Conservation (phyloP, 1,139 yeast genomes). For the Pichia sp. region DNA sequence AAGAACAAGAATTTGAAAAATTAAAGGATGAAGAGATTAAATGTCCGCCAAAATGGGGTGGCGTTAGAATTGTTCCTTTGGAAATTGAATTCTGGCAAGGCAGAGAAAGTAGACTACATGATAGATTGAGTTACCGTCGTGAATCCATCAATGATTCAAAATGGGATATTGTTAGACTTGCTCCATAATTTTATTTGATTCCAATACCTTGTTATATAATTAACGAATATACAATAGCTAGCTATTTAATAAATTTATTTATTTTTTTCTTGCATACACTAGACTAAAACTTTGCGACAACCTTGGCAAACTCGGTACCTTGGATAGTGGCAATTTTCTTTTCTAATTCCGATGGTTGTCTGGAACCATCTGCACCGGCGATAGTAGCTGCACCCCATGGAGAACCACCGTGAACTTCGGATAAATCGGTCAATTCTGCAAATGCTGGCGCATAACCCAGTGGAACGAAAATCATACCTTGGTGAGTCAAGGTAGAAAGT, state of each 20-base stretch:
- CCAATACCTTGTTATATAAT: too few species aligned
- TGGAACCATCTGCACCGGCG: slow-evolving; percentile 75
- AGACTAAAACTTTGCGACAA: slow-evolving; percentile 16
- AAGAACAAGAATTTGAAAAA: slow-evolving; percentile 51
- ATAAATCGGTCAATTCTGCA: slow-evolving; percentile 48
- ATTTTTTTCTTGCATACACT: not conserved
- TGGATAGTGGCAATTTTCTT: slow-evolving; percentile 52
- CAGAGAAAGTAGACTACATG: slow-evolving; percentile 81
- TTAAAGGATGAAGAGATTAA: slow-evolving; percentile 53
- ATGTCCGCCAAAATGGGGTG: slow-evolving; percentile 96
- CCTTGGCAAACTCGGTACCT: slow-evolving; percentile 54
- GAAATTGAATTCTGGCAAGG: slow-evolving; percentile 99
- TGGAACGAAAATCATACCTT: slow-evolving; percentile 74
- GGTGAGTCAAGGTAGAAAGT: slow-evolving; percentile 64
- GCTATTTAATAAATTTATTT: not conserved
- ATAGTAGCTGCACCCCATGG: slow-evolving; percentile 87
- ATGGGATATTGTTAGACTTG: slow-evolving; percentile 65
- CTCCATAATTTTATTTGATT: slow-evolving; percentile 42
- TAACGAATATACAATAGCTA: not conserved
- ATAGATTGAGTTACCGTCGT: slow-evolving; percentile 70
- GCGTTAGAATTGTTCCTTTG: slow-evolving; percentile 75
- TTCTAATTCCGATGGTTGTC: slow-evolving; percentile 63
- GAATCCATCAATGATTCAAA: slow-evolving; percentile 34
- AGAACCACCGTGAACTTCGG: slow-evolving; percentile 74
- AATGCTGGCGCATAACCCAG: slow-evolving; percentile 66